Conservation (phyloP, 805 yeast species). For the Ogataea dorogensis region DNA sequence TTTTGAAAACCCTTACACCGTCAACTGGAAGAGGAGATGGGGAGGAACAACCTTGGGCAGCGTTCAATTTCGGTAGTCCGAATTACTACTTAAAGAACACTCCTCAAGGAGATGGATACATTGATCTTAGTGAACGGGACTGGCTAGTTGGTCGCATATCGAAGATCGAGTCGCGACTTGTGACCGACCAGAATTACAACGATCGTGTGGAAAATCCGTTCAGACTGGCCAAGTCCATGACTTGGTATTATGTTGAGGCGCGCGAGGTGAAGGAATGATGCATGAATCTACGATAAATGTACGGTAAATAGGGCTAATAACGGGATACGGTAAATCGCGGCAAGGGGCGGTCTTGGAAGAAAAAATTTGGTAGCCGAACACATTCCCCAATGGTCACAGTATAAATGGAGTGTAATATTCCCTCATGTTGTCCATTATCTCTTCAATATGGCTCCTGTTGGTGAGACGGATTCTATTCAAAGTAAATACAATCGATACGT, state of each 20-base stretch:
- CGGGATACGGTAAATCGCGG: conserved; percentile 6
- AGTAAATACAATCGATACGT: conserved; percentile 10
- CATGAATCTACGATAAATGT: background rate
- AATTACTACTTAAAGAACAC: conserved; percentile 66
- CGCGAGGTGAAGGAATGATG: conserved; percentile 34
- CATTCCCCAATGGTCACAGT: no score
- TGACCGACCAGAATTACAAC: conserved; percentile 43
- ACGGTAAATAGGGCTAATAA: conserved; percentile 5
- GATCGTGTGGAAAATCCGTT: conserved; percentile 56
- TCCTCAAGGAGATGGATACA: conserved; percentile 13
- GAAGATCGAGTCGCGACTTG: conserved; percentile 52
- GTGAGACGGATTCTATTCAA: conserved; percentile 7
- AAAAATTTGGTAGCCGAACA: background rate
- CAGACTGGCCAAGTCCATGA: conserved; percentile 55
- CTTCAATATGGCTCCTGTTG: conserved; percentile 24
- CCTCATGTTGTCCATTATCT: background rate
- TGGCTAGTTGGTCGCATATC: conserved; percentile 79
- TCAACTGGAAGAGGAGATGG: conserved; percentile 9
- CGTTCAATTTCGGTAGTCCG: conserved; percentile 85
- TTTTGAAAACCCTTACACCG: conserved; percentile 62
- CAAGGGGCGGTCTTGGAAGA: conserved; percentile 1
- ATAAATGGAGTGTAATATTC: background rate
- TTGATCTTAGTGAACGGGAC: conserved; percentile 49
- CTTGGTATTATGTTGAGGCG: conserved; percentile 66
- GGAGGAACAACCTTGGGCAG: conserved; percentile 76